A percentile compares a stretch with the other conserved stretches of the same genome.
These are phyloP conservation scores for Adansonia grandidieri DNA, from an alignment of 441 rosid species.

Conservation along the genomic window DNA sequence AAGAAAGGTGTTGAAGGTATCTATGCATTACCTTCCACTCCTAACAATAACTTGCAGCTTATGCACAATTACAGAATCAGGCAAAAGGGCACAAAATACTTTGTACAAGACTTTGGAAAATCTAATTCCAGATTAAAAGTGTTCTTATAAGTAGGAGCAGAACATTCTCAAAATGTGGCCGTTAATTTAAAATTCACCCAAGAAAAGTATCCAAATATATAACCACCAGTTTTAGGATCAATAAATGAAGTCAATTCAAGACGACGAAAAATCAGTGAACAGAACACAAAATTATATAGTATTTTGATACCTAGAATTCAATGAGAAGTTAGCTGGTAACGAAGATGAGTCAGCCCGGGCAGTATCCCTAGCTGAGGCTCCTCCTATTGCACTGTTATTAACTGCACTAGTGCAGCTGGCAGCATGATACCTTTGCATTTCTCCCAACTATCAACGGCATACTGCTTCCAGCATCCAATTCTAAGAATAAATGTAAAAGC, in stretches of 20 bases:
- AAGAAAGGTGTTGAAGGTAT: neutral
- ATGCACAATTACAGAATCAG: neutral
- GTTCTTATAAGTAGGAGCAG: neutral
- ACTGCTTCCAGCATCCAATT: conserved; percentile 74
- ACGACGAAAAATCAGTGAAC: neutral
- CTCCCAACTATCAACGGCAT: conserved; percentile 91
- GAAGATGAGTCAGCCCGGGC: conserved; percentile 80
- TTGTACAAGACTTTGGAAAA: neutral
- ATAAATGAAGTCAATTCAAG: neutral
- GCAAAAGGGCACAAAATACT: neutral
- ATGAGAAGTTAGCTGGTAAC: conserved; percentile 55
- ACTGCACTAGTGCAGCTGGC: conserved; percentile 91
- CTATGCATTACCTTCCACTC: neutral
- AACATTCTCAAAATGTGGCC: neutral
- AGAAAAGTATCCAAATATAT: conserved; percentile 5
- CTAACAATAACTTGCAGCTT: neutral
- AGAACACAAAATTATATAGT: neutral
- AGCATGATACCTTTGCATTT: conserved; percentile 98
- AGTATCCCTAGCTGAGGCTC: conserved; percentile 79
- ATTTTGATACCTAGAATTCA: conserved; percentile 68
- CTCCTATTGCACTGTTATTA: conserved; percentile 77
- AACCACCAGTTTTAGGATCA: neutral
- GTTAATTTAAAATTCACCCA: neutral
- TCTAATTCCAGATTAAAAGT: neutral
- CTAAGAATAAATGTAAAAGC: conserved; percentile 44